Evolutionary conservation across 371 early-diverging fungal species (phyloP).

Genomic region (Rhizopus delemar): DNA sequence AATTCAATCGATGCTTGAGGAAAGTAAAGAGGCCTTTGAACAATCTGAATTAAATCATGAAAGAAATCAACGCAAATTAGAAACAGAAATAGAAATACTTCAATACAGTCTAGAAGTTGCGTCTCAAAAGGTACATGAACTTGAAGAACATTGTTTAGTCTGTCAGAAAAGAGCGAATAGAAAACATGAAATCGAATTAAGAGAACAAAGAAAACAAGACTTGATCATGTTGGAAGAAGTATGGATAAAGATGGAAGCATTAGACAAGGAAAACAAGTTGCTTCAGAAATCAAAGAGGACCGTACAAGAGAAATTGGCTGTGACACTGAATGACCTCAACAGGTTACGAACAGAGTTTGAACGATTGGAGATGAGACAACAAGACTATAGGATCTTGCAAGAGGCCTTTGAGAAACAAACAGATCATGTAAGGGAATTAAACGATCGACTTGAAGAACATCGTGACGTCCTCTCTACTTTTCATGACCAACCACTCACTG

Average conservation of each 20-base stretch:
- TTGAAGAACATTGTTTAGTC: constrained; percentile 20
- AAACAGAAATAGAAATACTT: constrained; percentile 39
- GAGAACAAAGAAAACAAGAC: constrained; percentile 26
- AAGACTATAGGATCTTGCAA: constrained; percentile 27
- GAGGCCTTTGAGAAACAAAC: constrained; percentile 31
- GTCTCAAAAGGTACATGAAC: constrained; percentile 28
- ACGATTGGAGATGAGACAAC: constrained; percentile 26
- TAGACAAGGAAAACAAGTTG: constrained; percentile 44
- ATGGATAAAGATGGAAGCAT: constrained; percentile 37
- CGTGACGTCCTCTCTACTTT: constrained; percentile 21
- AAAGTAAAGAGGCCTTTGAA: constrained; percentile 27
- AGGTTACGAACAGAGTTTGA: constrained; percentile 27
- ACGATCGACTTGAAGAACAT: constrained; percentile 42
- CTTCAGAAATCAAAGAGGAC: constrained; percentile 31
- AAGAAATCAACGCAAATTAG: constrained; percentile 32
- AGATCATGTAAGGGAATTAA: constrained; percentile 31
- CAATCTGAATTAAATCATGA: constrained; percentile 19
- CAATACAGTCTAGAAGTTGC: constrained; percentile 28
- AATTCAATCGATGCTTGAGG: constrained; percentile 33
- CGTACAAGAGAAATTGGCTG: constrained; percentile 29
- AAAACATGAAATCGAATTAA: constrained; percentile 15
- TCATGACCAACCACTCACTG: constrained; percentile 9
- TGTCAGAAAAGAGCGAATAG: constrained; percentile 16
- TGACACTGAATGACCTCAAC: constrained; percentile 27
- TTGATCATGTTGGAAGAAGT: constrained; percentile 25